These are phyloP conservation scores for Aristolochia fimbriata DNA, from an alignment of 164 flowering plant genomes.

Conservation along the genomic window DNA sequence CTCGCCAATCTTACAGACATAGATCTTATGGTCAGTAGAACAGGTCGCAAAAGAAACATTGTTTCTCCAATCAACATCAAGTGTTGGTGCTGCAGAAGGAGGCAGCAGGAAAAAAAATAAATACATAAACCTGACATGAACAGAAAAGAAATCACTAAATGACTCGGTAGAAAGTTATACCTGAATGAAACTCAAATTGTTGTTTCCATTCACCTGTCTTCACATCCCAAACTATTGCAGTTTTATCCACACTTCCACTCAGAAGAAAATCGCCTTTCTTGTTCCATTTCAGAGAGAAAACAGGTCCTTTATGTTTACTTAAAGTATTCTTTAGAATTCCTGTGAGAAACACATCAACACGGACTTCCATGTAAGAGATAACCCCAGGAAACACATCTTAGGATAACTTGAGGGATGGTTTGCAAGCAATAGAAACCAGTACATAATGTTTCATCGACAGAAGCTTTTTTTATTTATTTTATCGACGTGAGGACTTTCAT, in stretches of 20 bases:
- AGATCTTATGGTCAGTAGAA: slow-evolving; percentile 88
- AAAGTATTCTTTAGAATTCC: slow-evolving; percentile 77
- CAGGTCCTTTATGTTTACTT: slow-evolving; percentile 85
- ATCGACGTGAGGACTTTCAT: no score
- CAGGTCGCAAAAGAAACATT: slow-evolving; percentile 88
- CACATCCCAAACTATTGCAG: slow-evolving; percentile 97
- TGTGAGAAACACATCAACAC: slow-evolving; percentile 10
- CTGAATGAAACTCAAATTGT: slow-evolving; percentile 87
- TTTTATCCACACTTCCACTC: slow-evolving; percentile 94
- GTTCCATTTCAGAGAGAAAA: slow-evolving; percentile 96
- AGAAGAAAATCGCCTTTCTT: slow-evolving; percentile 95
- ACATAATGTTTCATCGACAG: background rate
- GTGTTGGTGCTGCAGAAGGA: slow-evolving; percentile 64
- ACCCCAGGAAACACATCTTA: no score
- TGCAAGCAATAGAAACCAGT: background rate
- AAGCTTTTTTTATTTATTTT: no score
- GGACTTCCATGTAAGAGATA: no score
- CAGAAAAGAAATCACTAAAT: background rate
- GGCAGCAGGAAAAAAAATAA: background rate
- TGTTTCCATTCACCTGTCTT: slow-evolving; percentile 88
- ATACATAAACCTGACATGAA: background rate
- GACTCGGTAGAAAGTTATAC: slow-evolving; percentile 19
- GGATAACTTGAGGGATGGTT: no score
- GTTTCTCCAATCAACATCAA: slow-evolving; percentile 98
- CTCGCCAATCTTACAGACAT: slow-evolving; percentile 95